Evolutionary conservation across 1,284 basidiomycete species (phyloP), one percentile per base, ranked within the genome.

Genomic region (Tetrapyrgos nigripes): DNA sequence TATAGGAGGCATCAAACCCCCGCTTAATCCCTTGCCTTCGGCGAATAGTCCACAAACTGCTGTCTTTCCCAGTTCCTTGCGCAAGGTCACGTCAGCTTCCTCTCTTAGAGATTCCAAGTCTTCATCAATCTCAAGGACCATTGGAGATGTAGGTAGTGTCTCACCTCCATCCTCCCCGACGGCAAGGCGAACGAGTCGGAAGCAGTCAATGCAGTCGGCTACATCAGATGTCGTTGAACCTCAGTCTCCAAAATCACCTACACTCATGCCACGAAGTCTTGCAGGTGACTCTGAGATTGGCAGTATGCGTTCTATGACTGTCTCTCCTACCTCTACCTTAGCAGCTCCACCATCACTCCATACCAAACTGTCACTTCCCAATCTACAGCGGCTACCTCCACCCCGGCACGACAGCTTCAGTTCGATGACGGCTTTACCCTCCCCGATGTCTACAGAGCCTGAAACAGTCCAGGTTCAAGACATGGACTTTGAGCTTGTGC

Each of bases 401-500:
- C 76, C 68, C 58, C 71, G 70, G 4, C 71, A 74, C 40, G 77
- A 76, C 50, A 69, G 72, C 67, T 24, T 72, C 61, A 60, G 67
- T 57, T 56, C 72, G 24, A 47, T 52, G 2, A 53, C 60, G 3
- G 55, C 17, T n/a, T n/a, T 40, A 40, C 37, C 37, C 19, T 40
- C 37, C 13, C 37, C 37, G 17, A 43, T 64, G n/a, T 27, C 53
- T 37, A 35, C 44, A 19, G 67, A 66, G 6, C 62, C 63, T 17
- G 74, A 77, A 24, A 73, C 72, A 21, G 80, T 93, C 6, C 89
- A 92, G 57, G 87, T 92, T 10, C 77, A 90, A 66, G 87, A 92
- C 65, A 88, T 87, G 78, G 91, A 92, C 67, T 93, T 93, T 65
- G 89, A 92, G 73, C 81, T 92, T 23, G 79, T 93, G 43, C 79